Conservation (phyloP, 768 basidiomycete genomes). For the Termitomyces sp. region DNA sequence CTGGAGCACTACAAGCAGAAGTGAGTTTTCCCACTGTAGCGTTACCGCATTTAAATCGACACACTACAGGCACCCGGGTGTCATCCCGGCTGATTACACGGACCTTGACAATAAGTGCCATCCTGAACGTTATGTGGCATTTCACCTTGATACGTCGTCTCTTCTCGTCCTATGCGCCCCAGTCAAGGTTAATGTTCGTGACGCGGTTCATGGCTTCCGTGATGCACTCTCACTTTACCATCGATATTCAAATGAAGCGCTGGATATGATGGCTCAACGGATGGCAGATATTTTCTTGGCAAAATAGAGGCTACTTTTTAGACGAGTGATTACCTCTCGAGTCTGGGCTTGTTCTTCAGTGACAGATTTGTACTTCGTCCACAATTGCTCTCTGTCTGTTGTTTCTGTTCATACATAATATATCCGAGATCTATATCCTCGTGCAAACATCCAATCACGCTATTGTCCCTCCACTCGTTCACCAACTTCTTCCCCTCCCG, state of each 20-base stretch:
- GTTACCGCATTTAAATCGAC: not conserved
- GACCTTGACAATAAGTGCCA: not conserved
- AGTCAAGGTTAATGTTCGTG: not conserved
- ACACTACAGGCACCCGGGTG: not conserved
- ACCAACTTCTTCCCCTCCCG: not conserved
- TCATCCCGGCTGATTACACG: not conserved
- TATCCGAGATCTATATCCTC: not conserved
- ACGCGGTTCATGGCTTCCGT: slow-evolving; percentile 5
- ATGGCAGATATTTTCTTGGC: not conserved
- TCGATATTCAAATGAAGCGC: not conserved
- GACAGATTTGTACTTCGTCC: not conserved
- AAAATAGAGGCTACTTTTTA: not conserved
- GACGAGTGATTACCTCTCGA: not conserved
- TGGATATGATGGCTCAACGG: not conserved
- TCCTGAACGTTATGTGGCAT: slow-evolving; percentile 1
- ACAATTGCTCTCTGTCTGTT: not conserved
- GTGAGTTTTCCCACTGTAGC: not conserved
- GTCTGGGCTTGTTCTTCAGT: not conserved
- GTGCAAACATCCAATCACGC: not conserved
- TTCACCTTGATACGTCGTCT: not conserved
- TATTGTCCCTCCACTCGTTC: not conserved
- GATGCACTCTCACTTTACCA: not conserved
- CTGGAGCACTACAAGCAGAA: not conserved
- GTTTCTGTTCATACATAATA: not conserved
- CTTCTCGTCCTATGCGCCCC: not conserved